Percentiles rank a stretch among this genome's conserved stretches.
Conservation (phyloP, 305 asterid species). For the Solanum hybrid region DNA sequence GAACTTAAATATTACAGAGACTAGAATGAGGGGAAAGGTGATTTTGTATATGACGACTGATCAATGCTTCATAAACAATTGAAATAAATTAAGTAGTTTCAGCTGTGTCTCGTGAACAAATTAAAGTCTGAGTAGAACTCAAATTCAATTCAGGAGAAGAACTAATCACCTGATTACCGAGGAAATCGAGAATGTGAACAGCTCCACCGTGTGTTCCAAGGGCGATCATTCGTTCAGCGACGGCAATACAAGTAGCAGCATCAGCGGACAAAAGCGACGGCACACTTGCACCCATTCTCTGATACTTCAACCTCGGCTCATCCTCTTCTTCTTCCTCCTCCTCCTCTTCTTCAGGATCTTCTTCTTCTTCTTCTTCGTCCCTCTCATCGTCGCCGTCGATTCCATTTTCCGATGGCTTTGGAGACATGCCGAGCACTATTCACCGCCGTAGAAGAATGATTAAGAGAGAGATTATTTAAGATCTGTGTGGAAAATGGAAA, state of each 20-base stretch:
- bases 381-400: slow-evolving; percentile 93
- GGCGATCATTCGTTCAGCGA: slow-evolving; percentile 95
- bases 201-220: slow-evolving; percentile 81
- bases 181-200: slow-evolving; percentile 91
- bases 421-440: not conserved
- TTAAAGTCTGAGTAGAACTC: not conserved
- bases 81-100: not conserved
- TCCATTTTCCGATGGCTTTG: slow-evolving; percentile 57
- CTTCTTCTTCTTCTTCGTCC: slow-evolving; percentile 53
- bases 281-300: slow-evolving; percentile 95
- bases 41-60: not conserved
- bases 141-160: not conserved
- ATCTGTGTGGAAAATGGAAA: not conserved
- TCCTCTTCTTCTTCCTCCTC: slow-evolving; percentile 34
- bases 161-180: slow-evolving; percentile 68
- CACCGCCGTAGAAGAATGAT: not conserved
- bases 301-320: slow-evolving; percentile 93
- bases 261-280: slow-evolving; percentile 71
- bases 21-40: not conserved
- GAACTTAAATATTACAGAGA: not conserved
- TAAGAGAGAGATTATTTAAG: not conserved
- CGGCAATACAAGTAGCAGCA: slow-evolving; percentile 84
- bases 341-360: slow-evolving; percentile 55
- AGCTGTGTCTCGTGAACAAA: not conserved
- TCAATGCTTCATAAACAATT: not conserved